Base-by-base conservation (phyloP, 768 basidiomycete species). In the Serendipita sp. region DNA sequence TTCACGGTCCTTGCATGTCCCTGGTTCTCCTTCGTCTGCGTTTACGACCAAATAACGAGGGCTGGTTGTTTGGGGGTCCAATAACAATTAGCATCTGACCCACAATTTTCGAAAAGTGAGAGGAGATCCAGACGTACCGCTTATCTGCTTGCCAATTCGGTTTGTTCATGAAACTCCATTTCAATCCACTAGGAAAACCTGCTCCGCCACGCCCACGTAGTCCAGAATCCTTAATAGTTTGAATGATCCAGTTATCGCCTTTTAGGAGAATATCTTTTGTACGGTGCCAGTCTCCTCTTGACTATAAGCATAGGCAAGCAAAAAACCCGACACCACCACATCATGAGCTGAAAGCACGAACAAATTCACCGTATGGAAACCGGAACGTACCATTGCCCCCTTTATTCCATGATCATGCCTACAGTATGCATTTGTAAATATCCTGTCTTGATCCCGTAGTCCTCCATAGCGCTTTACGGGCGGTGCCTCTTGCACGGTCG, bases 131-230 rank as follows among this genome's bases (percentile, higher is more conserved):
- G 48, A 68, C 75, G 64, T 65, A 89, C 86, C 90, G 78, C 67
- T 83, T 83, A 70, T 97, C 95, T 71, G 89, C 86, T 77, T 98
- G 84, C 95, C 95, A 97, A 28, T 85, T 85, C n/a, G 93, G 94
- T 75, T 98, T 99, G 80, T 99, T 98, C 95, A 98, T 95, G 72
- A 92, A 93, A 69, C 86, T 88, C 94, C 94, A 97, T 72, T 98
- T 97, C 68, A 98, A 78, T 24, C 95, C 95, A 66, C 86, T 88
- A 0, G 95, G 95, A 71, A 99, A 99, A 30, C 95, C 95, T 43
- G 95, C 95, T 61, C 95, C 95, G 60, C 95, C 95, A 62, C 95
- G 85, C 13, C 95, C 95, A 70, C 95, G 84, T 38, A 98, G 80
- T 50, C 95, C 95, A 22, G 92, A 96, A 69, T 90, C 91, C 73